Evolutionary conservation across 1,284 basidiomycete species (phyloP), one percentile per base, ranked within the genome.

Genomic region (Inonotus hispidus): DNA sequence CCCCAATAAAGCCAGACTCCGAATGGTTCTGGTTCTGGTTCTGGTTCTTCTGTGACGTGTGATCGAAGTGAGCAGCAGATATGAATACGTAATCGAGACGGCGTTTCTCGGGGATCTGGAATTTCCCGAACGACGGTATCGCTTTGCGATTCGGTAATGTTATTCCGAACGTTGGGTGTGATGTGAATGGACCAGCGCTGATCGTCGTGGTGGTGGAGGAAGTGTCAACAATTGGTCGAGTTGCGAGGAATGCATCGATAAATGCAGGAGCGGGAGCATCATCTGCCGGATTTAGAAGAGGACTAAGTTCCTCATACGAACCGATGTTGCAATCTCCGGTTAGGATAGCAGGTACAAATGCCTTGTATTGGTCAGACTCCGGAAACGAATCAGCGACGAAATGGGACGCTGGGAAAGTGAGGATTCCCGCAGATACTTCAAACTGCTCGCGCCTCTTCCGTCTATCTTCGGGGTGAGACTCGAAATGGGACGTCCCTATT

Each of bases 41-140:
- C 7, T 7, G 19, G 38, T 10, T 14, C 5, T 3, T 35, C 50
- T 32, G 50, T 14, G 27, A n/a, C 27, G 25, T 29, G 50, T 27
- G 8, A 16, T 10, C 7, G 21, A 14, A 27, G 32, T 8, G 32
- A 32, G 32, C 8, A 32, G 3, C 32, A 8, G 14, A 19, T 16
- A 35, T 35, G 50, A 52, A 29, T 52, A 52, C 35, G 50, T 52
- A 52, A 27, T 52, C 50, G n/a, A 35, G 50, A n/a, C 50, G 25
- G 13, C 50, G 32, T 16, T 6, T 14, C 16, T 27, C 32, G 13
- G 27, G 50, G 7, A 52, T 35, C n/a, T 52, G 11, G 27, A 27
- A 11, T 29, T 52, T 11, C 25, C 8, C 32, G 32, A 32, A 3
- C 32, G n/a, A 41, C 4, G 14, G 5, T 14, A 49, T 4, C 23